Evolutionary conservation across 2,329 filamentous ascomycete genomes (phyloP).

Genomic region (Orbilia blumenaviensis): DNA sequence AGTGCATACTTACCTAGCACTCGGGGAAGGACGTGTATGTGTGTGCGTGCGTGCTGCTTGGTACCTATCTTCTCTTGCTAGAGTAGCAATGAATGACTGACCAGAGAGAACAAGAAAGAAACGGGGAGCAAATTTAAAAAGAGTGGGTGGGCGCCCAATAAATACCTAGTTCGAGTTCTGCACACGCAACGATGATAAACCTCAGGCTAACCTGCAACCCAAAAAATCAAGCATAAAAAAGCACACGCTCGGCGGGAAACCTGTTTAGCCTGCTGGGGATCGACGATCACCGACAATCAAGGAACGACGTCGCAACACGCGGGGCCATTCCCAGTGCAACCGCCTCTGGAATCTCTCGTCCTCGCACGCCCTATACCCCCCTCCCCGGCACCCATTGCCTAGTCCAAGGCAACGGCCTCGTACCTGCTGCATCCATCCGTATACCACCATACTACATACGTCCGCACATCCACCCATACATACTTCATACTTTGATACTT

Average conservation of each 20-base stretch:
- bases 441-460: no score
- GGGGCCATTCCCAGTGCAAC: background rate
- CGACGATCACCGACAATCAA: slow-evolving; percentile 39
- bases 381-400: background rate
- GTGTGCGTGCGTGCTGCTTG: no score
- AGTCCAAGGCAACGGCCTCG: background rate
- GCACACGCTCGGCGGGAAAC: background rate
- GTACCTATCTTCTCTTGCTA: no score
- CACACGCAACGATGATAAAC: background rate
- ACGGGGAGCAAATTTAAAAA: background rate
- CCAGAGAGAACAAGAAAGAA: background rate
- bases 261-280: slow-evolving; percentile 26
- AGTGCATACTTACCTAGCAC: no score
- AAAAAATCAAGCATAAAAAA: background rate
- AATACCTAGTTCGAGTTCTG: background rate
- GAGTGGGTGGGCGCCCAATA: background rate
- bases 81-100: no score
- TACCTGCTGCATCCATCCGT: background rate
- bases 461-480: background rate
- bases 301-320: background rate
- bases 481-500: no score
- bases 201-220: slow-evolving; percentile 3
- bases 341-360: no score
- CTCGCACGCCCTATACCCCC: background rate
- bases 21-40: no score